phyloP scores from a whole-genome alignment of 2,329 filamentous ascomycete genomes.

The Hirsutella thompsonii region DNA sequence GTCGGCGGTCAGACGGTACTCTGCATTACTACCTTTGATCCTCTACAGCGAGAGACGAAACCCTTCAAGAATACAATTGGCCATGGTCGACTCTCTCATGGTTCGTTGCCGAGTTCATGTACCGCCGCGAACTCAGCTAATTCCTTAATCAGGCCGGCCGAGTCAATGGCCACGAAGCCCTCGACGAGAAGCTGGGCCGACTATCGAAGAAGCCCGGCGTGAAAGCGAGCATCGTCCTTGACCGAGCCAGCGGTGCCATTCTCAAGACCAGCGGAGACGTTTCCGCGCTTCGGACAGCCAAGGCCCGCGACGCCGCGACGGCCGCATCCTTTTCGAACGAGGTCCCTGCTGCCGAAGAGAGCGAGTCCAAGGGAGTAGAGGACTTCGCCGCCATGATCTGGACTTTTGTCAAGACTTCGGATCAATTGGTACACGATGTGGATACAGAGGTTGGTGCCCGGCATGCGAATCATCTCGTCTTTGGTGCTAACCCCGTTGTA shows the following conservation, averaged over 20 bases:
- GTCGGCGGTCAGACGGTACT: background rate
- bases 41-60: too few relatives aligned
- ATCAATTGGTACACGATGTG: slow-evolving; percentile 56
- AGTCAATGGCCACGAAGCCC: slow-evolving; percentile 41
- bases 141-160: slow-evolving; percentile 21
- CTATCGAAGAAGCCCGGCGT: slow-evolving; percentile 69
- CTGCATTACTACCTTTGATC: too few relatives aligned
- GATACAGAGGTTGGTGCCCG: slow-evolving; percentile 47
- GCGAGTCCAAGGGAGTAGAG: slow-evolving; percentile 47
- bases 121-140: too few relatives aligned
- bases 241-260: slow-evolving; percentile 58
- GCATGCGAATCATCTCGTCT: too few relatives aligned
- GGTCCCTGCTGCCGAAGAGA: slow-evolving; percentile 25
- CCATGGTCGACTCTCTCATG: slow-evolving; percentile 6
- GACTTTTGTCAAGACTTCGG: slow-evolving; percentile 59
- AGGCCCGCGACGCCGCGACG: slow-evolving; percentile 21
- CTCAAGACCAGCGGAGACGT: slow-evolving; percentile 62
- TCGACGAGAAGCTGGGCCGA: slow-evolving; percentile 53
- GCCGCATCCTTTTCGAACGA: slow-evolving; percentile 34
- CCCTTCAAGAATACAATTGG: too few relatives aligned
- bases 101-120: slow-evolving; percentile 3
- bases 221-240: slow-evolving; percentile 63
- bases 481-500: slow-evolving; percentile 13
- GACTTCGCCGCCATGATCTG: slow-evolving; percentile 67
- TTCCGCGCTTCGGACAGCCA: slow-evolving; percentile 35